These are phyloP conservation scores for Sungouiozyma ichnusensis DNA, from an alignment of 805 yeast species.

Conservation along the genomic window DNA sequence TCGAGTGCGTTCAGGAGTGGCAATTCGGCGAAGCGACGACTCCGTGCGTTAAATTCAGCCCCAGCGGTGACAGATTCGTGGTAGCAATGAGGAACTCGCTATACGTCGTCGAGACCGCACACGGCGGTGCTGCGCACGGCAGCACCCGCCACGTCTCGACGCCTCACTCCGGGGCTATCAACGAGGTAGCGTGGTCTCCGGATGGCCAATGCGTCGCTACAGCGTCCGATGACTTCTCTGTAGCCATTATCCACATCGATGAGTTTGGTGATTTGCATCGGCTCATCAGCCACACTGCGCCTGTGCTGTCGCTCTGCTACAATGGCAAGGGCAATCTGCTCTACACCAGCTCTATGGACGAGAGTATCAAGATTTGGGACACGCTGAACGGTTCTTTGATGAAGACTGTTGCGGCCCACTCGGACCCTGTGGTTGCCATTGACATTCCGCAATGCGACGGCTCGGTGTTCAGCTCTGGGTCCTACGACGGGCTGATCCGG, in stretches of 20 bases:
- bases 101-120: constrained; percentile 42
- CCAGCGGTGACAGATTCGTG: constrained; percentile 50
- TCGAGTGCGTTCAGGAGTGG: background rate
- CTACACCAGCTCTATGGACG: constrained; percentile 81
- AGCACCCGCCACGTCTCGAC: constrained; percentile 10
- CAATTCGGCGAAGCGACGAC: background rate
- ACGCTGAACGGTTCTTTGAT: constrained; percentile 50
- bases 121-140: constrained; percentile 28
- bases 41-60: constrained; percentile 43
- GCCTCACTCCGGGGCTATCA: constrained; percentile 49
- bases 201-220: constrained; percentile 65
- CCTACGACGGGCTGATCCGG: constrained; percentile 84
- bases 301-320: constrained; percentile 62
- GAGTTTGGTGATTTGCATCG: constrained; percentile 32
- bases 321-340: constrained; percentile 67
- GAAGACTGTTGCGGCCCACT: constrained; percentile 81
- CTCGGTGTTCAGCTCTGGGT: constrained; percentile 67
- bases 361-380: constrained; percentile 88
- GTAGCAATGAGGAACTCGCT: constrained; percentile 50
- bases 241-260: constrained; percentile 58
- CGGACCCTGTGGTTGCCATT: constrained; percentile 75
- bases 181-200: constrained; percentile 71
- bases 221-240: constrained; percentile 76
- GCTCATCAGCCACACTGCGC: constrained; percentile 74
- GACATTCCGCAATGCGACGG: constrained; percentile 68